Conservation (phyloP, 2,329 filamentous ascomycete species). For the Scedosporium dehoogii region DNA sequence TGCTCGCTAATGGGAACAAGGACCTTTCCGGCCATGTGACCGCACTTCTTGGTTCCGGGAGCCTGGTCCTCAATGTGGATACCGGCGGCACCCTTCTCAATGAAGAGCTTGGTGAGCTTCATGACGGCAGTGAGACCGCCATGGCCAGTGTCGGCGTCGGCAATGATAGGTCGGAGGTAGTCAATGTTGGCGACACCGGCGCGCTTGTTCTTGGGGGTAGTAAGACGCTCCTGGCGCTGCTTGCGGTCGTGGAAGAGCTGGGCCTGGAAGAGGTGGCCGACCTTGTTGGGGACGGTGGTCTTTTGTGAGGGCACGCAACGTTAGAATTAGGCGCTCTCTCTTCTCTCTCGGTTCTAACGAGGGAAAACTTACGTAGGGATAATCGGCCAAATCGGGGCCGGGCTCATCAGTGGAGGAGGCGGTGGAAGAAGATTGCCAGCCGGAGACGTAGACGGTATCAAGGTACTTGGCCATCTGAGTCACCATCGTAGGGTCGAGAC, state of each 20-base stretch:
- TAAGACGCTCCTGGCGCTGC: slow-evolving; percentile 89
- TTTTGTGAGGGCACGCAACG: slow-evolving; percentile 21
- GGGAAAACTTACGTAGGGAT: slow-evolving; percentile 62
- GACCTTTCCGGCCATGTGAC: slow-evolving; percentile 98
- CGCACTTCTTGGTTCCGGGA: slow-evolving; percentile 97
- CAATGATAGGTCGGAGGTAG: slow-evolving; percentile 91
- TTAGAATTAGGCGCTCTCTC: background rate
- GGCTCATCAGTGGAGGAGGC: slow-evolving; percentile 93
- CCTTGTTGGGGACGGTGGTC: slow-evolving; percentile 98
- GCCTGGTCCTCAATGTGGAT: slow-evolving; percentile 99
- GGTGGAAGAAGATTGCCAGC: slow-evolving; percentile 97
- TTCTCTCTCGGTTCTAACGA: background rate
- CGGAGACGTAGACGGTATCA: slow-evolving; percentile 96
- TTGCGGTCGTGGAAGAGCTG: slow-evolving; percentile 99
- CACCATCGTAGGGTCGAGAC: slow-evolving; percentile 94
- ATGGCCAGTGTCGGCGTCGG: slow-evolving; percentile 94
- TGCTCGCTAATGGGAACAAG: slow-evolving; percentile 95
- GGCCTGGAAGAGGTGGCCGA: slow-evolving; percentile 93
- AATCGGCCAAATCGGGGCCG: slow-evolving; percentile 94
- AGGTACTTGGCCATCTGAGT: slow-evolving; percentile 99
- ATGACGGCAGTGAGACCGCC: slow-evolving; percentile 97
- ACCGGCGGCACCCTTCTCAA: slow-evolving; percentile 92
- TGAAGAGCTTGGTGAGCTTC: slow-evolving; percentile 97
- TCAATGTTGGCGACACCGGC: slow-evolving; percentile 69
- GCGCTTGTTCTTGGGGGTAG: slow-evolving; percentile 62